Conservation (phyloP, 352 stramenopile genomes). For the Blastocystis sp. region DNA sequence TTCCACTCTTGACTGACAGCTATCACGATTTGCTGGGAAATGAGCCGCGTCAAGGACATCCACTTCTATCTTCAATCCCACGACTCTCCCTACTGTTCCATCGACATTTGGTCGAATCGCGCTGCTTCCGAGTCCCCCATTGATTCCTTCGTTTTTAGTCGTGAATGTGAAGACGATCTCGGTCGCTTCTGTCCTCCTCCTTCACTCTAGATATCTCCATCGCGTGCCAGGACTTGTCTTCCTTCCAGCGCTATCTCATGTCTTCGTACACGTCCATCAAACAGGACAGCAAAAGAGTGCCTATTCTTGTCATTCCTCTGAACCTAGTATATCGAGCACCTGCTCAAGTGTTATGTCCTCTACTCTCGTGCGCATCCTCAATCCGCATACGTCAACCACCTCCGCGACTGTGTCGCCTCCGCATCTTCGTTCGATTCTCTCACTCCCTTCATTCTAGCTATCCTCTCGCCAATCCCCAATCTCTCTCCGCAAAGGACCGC, state of each 20-base stretch:
- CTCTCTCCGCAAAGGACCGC: background rate
- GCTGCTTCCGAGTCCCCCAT: background rate
- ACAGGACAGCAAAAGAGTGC: background rate
- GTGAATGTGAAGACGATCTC: slow-evolving; percentile 21
- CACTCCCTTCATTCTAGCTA: background rate
- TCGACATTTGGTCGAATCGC: slow-evolving; percentile 19
- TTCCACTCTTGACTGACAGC: background rate
- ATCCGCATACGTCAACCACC: slow-evolving; percentile 25
- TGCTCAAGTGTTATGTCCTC: slow-evolving; percentile 5
- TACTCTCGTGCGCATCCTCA: background rate
- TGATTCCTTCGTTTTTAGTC: slow-evolving; percentile 33
- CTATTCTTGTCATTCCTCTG: background rate
- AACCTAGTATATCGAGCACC: slow-evolving; percentile 39
- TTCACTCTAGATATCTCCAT: slow-evolving; percentile 7
- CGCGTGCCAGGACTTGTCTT: background rate
- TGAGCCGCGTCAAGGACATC: slow-evolving; percentile 52
- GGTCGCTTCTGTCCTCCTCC: background rate
- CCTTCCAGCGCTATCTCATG: background rate
- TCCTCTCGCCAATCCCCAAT: background rate
- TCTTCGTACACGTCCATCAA: background rate
- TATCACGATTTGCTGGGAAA: slow-evolving; percentile 17
- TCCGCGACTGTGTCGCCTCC: background rate
- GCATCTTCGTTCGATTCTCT: background rate
- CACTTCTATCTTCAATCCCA: slow-evolving; percentile 18
- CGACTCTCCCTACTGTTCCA: slow-evolving; percentile 35